Evolutionary conservation across 371 early-diverging fungal species (phyloP), one percentile per base, ranked within the genome.

Genomic region (Entomophthora muscae): DNA sequence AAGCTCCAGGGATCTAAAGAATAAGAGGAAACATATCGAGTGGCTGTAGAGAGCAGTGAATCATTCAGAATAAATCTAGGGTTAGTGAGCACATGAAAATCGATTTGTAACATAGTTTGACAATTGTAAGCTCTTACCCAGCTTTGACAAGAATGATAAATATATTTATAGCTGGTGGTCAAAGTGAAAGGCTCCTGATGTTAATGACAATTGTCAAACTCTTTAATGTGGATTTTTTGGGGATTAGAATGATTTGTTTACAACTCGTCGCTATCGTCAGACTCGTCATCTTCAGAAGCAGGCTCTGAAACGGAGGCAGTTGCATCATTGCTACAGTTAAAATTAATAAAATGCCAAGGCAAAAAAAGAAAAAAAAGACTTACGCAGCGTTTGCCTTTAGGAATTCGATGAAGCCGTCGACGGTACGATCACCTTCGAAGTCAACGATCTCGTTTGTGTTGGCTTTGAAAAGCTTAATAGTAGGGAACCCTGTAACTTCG

Each of bases 401-500:
- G 75, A 95, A 97, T 63, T 78, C 71, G 63, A 85, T 65, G 32
- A 97, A 74, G 32, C 78, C 78, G 60, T 88, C 91, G 52, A 85
- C 56, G 51, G 83, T 73, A 64, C 98, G 87, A 70, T 86, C 84
- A 64, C 94, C 95, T 28, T 80, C 71, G 76, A 87, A 97, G 68
- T 89, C 84, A 60, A 93, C 76, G 53, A 89, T 67, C 54, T 83
- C 81, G 30, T 78, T 75, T 64, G 76, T 77, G 32, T 59, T 54
- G 53, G 90, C 94, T 81, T 91, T 92, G 80, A 91, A 83, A 68
- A 95, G 78, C 71, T 87, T 88, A 62, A 97, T 77, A 57, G 96
- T 97, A 57, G 96, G 98, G 92, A 94, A 97, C n/a, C 94, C 95
- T 68, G 80, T 67, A 63, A 96, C 68, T 57, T 76, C 71, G 77